phyloP scores from a whole-genome alignment of 1,284 basidiomycete genomes.

The Ustilago shanxiensis region DNA sequence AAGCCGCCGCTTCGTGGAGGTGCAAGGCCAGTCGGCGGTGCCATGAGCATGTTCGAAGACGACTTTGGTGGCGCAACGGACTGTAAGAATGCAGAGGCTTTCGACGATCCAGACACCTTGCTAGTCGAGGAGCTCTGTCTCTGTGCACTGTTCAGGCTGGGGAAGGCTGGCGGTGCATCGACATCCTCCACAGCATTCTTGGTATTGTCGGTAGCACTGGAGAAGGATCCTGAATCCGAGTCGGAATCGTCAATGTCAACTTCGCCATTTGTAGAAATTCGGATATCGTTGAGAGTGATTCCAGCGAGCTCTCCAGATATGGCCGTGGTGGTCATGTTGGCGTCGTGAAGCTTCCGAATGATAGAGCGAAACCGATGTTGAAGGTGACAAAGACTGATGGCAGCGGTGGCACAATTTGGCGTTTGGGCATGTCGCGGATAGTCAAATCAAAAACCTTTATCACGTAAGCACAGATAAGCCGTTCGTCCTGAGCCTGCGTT shows the following conservation, averaged over 20 bases:
- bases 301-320: constrained; percentile 10
- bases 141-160: constrained; percentile 83
- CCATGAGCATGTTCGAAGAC: constrained; percentile 31
- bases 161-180: constrained; percentile 86
- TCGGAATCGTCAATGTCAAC: constrained; percentile 12
- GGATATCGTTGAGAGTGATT: constrained; percentile 36
- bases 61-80: constrained; percentile 36
- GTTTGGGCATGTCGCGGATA: constrained; percentile 1
- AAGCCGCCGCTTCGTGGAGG: constrained; percentile 44
- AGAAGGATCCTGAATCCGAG: constrained; percentile 30
- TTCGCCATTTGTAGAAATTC: constrained; percentile 12
- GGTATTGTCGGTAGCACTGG: constrained; percentile 22
- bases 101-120: constrained; percentile 11
- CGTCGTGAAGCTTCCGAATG: background rate
- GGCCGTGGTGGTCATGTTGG: constrained; percentile 10
- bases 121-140: constrained; percentile 71
- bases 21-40: constrained; percentile 42
- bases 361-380: background rate
- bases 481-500: background rate
- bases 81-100: constrained; percentile 22
- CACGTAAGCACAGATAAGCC: constrained; percentile 32
- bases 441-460: constrained; percentile 2
- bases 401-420: constrained; percentile 24
- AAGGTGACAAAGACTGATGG: background rate
- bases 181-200: constrained; percentile 67